A percentile compares a stretch with the other conserved stretches of the same genome.
Evolutionary conservation across 306 rosid genomes (phyloP).

Genomic region (Begonia peltatifolia): DNA sequence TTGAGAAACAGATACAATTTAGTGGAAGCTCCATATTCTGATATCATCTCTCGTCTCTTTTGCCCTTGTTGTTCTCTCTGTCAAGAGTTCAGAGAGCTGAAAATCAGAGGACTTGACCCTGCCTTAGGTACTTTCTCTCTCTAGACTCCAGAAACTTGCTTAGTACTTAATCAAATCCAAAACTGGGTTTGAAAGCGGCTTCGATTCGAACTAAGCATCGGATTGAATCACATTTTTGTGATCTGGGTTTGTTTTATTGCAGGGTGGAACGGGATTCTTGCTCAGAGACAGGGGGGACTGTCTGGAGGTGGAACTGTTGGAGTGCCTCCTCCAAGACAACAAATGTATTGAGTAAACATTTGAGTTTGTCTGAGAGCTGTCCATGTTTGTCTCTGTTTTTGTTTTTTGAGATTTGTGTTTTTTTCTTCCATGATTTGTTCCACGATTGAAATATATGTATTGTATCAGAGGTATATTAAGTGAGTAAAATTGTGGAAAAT

Average conservation of each 20-base stretch:
- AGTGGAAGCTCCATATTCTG: constrained; percentile 52
- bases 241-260: constrained; percentile 1
- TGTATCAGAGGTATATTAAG: too few relatives aligned
- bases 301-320: constrained; percentile 17
- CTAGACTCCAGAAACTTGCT: too few relatives aligned
- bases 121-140: constrained; percentile 28
- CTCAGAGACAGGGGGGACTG: constrained; percentile 18
- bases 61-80: constrained; percentile 61
- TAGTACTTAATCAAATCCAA: too few relatives aligned
- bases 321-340: constrained; percentile 31
- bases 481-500: too few relatives aligned
- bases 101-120: constrained; percentile 48
- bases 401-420: background rate
- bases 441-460: too few relatives aligned
- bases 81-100: constrained; percentile 53
- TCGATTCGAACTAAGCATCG: too few relatives aligned
- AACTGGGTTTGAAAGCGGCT: too few relatives aligned
- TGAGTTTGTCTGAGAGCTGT: background rate
- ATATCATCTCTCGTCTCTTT: constrained; percentile 48
- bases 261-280: constrained; percentile 62
- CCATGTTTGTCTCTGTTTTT: background rate
- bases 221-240: too few relatives aligned
- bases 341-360: constrained; percentile 24
- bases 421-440: background rate
- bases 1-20: constrained; percentile 31